Conservation (phyloP, 2,329 filamentous ascomycete species). For the Alternaria metachromatica region DNA sequence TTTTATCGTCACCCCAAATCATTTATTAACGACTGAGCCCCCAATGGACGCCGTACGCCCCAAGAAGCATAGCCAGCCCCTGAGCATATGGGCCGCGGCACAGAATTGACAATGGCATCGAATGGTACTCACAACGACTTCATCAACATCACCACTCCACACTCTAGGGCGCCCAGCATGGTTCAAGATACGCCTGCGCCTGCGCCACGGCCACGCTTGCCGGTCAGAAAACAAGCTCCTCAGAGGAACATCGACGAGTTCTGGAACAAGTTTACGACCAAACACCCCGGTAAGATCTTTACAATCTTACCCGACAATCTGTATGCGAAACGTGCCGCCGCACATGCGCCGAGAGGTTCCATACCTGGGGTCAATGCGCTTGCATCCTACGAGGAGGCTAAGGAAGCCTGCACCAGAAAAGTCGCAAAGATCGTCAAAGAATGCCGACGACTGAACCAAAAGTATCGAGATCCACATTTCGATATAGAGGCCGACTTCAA, state of each 20-base stretch:
- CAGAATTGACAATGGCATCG: slow-evolving; percentile 44
- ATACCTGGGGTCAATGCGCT: slow-evolving; percentile 68
- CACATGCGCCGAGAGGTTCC: slow-evolving; percentile 59
- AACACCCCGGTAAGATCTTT: slow-evolving; percentile 74
- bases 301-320: slow-evolving; percentile 73
- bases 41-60: slow-evolving; percentile 35
- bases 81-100: slow-evolving; percentile 20
- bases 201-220: slow-evolving; percentile 28
- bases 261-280: slow-evolving; percentile 73
- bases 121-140: slow-evolving; percentile 46
- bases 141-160: slow-evolving; percentile 45
- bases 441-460: slow-evolving; percentile 80
- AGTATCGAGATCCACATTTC: slow-evolving; percentile 86
- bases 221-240: slow-evolving; percentile 60
- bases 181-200: slow-evolving; percentile 31
- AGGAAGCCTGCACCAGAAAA: slow-evolving; percentile 68
- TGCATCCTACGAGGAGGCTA: slow-evolving; percentile 76
- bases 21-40: slow-evolving; percentile 38
- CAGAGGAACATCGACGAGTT: slow-evolving; percentile 75
- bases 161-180: slow-evolving; percentile 47
- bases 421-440: slow-evolving; percentile 65
- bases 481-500: slow-evolving; percentile 82
- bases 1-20: slow-evolving; percentile 9
- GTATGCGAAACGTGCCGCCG: slow-evolving; percentile 67
- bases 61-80: slow-evolving; percentile 21